Evolutionary conservation across 2,329 filamentous ascomycete genomes (phyloP).

Genomic region (Boeremia lycopersici): DNA sequence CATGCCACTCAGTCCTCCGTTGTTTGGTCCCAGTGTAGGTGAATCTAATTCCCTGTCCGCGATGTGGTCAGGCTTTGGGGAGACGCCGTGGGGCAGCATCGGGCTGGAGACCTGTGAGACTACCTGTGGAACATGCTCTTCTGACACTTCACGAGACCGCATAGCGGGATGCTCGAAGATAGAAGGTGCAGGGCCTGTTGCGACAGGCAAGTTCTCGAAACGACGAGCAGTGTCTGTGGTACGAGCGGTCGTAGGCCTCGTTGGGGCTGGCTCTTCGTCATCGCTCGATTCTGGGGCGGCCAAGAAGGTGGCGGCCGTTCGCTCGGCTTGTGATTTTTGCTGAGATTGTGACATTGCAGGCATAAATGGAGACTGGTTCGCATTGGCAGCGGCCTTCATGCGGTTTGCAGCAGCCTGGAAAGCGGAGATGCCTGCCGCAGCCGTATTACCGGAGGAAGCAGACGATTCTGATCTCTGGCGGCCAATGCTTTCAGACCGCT

Average conservation of each 20-base stretch:
- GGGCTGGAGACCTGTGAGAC: conserved; percentile 6
- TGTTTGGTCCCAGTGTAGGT: conserved; percentile 74
- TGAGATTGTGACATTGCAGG: conserved; percentile 3
- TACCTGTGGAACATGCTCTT: conserved; percentile 22
- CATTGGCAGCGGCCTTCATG: conserved; percentile 45
- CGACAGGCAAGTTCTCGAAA: conserved; percentile 43
- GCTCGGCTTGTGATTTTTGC: conserved; percentile 23
- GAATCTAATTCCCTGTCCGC: conserved; percentile 64
- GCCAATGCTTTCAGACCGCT: conserved; percentile 35
- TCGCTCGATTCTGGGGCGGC: conserved; percentile 40
- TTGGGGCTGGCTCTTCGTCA: conserved; percentile 36
- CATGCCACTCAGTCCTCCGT: conserved; percentile 74
- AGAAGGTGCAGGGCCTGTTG: conserved; percentile 41
- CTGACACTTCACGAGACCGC: conserved; percentile 39
- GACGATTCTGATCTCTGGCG: conserved; percentile 35
- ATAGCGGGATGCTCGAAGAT: conserved; percentile 47
- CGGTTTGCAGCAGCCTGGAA: conserved; percentile 55
- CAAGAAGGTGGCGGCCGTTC: conserved; percentile 37
- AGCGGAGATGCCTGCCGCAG: conserved; percentile 49
- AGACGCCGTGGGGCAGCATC: conserved; percentile 3
- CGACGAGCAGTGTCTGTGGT: conserved; percentile 32
- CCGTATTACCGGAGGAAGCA: conserved; percentile 32
- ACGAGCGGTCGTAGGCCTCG: conserved; percentile 14
- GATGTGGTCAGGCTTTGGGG: conserved; percentile 20
- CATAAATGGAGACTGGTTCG: conserved; percentile 24